Evolutionary conservation across 164 flowering plant species (phyloP), one percentile per base, ranked within the genome.

Genomic region (Chimonanthus salicifolius): DNA sequence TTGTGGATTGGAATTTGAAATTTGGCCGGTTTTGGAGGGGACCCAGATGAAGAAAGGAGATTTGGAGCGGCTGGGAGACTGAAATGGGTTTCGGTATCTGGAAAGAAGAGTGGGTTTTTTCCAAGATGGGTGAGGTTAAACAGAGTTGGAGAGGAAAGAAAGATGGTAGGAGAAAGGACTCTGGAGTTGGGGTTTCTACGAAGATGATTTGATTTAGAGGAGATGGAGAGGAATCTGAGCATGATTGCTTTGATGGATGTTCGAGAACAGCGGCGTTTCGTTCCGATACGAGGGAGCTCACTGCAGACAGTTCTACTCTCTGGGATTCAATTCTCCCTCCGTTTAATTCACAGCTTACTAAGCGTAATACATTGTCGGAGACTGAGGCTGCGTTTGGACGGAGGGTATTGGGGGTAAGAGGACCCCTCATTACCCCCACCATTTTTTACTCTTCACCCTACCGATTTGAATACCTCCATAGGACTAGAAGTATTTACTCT

Each of bases 141-240:
- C 4, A 47, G 62, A 46, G 62, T 58, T 13, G 69, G 15, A 33
- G 74, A 74, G 62, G 75, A 16, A 64, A 15, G 48, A 4, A 62
- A 47, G 33, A 18, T 68, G 45, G 6, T 43, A 49, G 47, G 20
- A 70, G 45, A n/a, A 21, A 6, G 46, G 60, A 62, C 13, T 64
- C 44, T 45, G 43, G 66, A 48, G 62, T 11, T 68, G 33, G 50
- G 65, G 8, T 62, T 78, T 49, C 64, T 77, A 11, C 46, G 58
- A 64, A 49, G 58, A 64, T 68, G 68, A 5, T 67, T 79, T 44
- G 79, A 77, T 76, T 77, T 81, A 67, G 74, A 74, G 49, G 72
- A 69, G 70, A 72, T 21, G n/a, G 77, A 67, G 11, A 80, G 68
- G 64, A 82, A 60, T 69, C 80, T 76, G 21, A 72, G 65, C 87